Evolutionary conservation across 2,329 filamentous ascomycete genomes (phyloP).

Genomic region (Tolypocladium pustulatum): DNA sequence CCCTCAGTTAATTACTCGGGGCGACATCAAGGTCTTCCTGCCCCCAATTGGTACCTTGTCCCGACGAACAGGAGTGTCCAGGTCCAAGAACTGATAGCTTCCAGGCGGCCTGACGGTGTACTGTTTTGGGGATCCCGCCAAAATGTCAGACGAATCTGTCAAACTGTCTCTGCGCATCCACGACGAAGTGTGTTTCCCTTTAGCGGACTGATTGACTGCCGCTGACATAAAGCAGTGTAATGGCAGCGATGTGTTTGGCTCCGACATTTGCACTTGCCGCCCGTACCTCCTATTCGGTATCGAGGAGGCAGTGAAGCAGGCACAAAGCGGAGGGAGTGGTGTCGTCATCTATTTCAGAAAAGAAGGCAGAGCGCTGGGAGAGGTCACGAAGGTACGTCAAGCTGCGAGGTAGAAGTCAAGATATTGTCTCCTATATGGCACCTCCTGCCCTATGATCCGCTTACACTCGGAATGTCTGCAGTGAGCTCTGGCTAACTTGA

Average conservation of each 20-base stretch:
- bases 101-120: constrained; percentile 83
- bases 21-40: constrained; percentile 90
- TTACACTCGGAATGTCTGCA: too few species aligned
- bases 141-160: constrained; percentile 79
- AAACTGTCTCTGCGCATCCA: constrained; percentile 76
- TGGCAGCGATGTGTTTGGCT: constrained; percentile 93
- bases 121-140: constrained; percentile 89
- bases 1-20: constrained; percentile 70
- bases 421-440: background rate
- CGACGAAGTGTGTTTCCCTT: constrained; percentile 38
- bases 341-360: constrained; percentile 99
- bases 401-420: background rate
- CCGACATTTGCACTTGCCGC: constrained; percentile 93
- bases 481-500: constrained; percentile 16
- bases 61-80: too few species aligned
- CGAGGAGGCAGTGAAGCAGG: constrained; percentile 94
- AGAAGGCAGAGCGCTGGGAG: constrained; percentile 85
- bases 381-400: constrained; percentile 77
- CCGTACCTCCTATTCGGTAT: constrained; percentile 96
- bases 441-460: background rate
- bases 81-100: background rate
- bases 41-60: constrained; percentile 66
- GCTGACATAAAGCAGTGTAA: constrained; percentile 52
- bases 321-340: constrained; percentile 84
- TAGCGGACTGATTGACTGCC: background rate